phyloP scores from a whole-genome alignment of 23 red algal species.

The Cyanidium caldarium region DNA sequence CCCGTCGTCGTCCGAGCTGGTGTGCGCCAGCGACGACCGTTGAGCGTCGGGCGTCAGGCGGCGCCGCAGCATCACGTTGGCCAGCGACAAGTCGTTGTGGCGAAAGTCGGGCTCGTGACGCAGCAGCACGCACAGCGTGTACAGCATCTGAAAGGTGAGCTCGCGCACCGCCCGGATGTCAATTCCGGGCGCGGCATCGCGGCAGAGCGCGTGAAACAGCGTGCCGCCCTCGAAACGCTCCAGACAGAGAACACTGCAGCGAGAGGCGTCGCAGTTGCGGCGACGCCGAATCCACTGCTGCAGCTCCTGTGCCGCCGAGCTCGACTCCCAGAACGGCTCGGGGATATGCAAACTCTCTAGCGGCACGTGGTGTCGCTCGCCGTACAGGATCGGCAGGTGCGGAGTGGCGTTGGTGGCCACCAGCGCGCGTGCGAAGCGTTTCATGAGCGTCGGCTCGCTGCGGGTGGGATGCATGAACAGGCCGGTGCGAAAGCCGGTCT shows the following conservation, averaged over 20 bases:
- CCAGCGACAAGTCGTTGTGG: conserved; percentile 17
- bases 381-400: conserved; percentile 3
- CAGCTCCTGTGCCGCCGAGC: conserved; percentile 2
- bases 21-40: neutral
- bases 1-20: neutral
- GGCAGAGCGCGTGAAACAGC: conserved; percentile 16
- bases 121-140: conserved; percentile 7
- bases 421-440: neutral
- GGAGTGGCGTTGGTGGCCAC: neutral
- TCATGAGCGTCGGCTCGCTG: conserved; percentile 10
- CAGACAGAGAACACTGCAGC: conserved; percentile 5
- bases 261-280: conserved; percentile 7
- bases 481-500: conserved; percentile 9
- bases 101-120: neutral
- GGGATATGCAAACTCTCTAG: neutral
- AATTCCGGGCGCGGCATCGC: conserved; percentile 5
- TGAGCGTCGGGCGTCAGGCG: neutral
- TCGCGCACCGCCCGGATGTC: conserved; percentile 10
- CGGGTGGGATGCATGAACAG: conserved; percentile 9
- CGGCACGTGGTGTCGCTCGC: conserved; percentile 8
- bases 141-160: conserved; percentile 17
- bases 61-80: conserved; percentile 17
- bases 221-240: conserved; percentile 18
- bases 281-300: conserved; percentile 13
- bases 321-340: conserved; percentile 7